phyloP scores from a whole-genome alignment of 148 eudicot genomes.

The Heliosperma pusillum region DNA sequence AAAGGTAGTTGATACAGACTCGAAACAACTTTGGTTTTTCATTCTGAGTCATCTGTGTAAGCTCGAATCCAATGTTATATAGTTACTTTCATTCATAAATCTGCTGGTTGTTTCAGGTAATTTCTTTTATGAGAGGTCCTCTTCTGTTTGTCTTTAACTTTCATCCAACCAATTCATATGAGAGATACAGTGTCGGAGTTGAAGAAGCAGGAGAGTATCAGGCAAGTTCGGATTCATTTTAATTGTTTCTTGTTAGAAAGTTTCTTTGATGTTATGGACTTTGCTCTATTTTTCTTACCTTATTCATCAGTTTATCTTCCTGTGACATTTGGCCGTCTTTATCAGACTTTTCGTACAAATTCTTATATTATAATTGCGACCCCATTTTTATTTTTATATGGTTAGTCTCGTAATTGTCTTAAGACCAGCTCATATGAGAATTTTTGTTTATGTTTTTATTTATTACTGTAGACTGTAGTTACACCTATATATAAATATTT shows the following conservation, averaged over 20 bases:
- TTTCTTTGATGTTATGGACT: background rate
- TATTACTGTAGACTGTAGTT: background rate
- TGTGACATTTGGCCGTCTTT: background rate
- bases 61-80: background rate
- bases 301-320: background rate
- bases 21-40: background rate
- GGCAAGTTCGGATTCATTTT: constrained; percentile 40
- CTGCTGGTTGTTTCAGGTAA: constrained; percentile 49
- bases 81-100: background rate
- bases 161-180: constrained; percentile 72
- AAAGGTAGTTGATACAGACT: background rate
- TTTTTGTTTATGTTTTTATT: too few relatives aligned
- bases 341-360: too few relatives aligned
- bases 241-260: constrained; percentile 10
- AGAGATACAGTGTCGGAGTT: constrained; percentile 68
- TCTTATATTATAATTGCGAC: too few relatives aligned
- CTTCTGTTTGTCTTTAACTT: constrained; percentile 80
- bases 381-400: too few relatives aligned
- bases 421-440: too few relatives aligned
- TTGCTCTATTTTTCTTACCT: background rate
- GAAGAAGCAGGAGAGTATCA: constrained; percentile 99
- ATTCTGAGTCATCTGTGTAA: background rate
- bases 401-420: too few relatives aligned
- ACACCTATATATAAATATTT: too few relatives aligned
- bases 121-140: constrained; percentile 83